Percentiles rank a stretch among this genome's conserved stretches.
Conservation (phyloP, 176 grass and related monocot species). For the Tillandsia leiboldiana region DNA sequence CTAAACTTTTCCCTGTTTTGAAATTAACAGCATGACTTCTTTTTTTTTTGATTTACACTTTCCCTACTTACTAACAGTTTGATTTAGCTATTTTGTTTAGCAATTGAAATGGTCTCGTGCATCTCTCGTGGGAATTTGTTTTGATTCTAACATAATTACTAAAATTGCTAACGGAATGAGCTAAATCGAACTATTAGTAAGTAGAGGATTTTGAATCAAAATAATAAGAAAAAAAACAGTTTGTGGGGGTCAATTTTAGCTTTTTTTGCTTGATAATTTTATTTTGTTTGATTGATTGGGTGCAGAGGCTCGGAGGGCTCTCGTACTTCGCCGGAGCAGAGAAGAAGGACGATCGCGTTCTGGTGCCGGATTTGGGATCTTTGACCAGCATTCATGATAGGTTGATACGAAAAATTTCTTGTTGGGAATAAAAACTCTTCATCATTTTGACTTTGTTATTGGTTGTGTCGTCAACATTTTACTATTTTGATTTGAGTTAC, state of each 20-base stretch:
- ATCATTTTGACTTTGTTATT: background rate
- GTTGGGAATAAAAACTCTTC: background rate
- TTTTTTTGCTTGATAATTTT: constrained; percentile 1
- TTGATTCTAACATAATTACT: too few species aligned
- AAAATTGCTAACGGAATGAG: too few species aligned
- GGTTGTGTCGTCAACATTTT: too few species aligned
- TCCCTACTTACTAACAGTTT: background rate
- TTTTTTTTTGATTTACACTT: background rate
- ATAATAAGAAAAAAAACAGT: background rate
- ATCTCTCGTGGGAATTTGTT: too few species aligned
- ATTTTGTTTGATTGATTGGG: background rate
- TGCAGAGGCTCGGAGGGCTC: constrained; percentile 75
- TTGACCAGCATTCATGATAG: constrained; percentile 96
- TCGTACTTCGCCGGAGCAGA: constrained; percentile 98
- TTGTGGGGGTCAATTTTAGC: background rate
- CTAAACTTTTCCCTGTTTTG: too few species aligned
- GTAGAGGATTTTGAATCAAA: background rate
- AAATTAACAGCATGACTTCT: too few species aligned
- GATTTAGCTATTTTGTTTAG: background rate
- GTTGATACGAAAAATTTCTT: constrained; percentile 13
- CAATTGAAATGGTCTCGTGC: too few species aligned
- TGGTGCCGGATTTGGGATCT: constrained; percentile 97
- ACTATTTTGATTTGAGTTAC: background rate
- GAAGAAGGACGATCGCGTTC: constrained; percentile 93
- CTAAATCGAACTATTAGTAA: too few species aligned